These are phyloP conservation scores for Nymphaea thermarum DNA, from an alignment of 164 flowering plant species.

Conservation along the genomic window DNA sequence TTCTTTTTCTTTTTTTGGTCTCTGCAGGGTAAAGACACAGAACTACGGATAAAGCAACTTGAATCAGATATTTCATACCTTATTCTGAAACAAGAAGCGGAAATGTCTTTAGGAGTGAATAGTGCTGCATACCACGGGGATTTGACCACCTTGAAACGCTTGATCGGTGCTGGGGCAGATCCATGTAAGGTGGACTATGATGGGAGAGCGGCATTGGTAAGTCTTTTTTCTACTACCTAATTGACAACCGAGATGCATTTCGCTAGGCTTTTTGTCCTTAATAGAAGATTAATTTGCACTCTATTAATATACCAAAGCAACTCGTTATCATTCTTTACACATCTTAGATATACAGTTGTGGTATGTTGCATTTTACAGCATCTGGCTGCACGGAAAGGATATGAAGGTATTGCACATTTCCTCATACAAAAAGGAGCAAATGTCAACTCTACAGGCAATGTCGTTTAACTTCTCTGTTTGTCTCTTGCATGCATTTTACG, in stretches of 20 bases:
- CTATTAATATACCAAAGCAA: too few relatives aligned
- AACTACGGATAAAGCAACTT: slow-evolving; percentile 48
- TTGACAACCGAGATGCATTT: too few relatives aligned
- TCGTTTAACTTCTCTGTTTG: not conserved
- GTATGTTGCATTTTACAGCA: slow-evolving; percentile 30
- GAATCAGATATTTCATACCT: slow-evolving; percentile 71
- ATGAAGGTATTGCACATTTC: slow-evolving; percentile 34
- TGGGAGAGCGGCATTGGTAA: slow-evolving; percentile 91
- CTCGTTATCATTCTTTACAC: too few relatives aligned
- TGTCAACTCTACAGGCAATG: slow-evolving; percentile 33
- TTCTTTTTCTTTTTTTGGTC: not conserved
- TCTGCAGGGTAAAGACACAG: slow-evolving; percentile 61
- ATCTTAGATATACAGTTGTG: too few relatives aligned
- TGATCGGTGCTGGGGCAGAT: slow-evolving; percentile 83
- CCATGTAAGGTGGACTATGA: slow-evolving; percentile 80
- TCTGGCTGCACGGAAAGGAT: slow-evolving; percentile 70
- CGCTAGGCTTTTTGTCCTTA: too few relatives aligned
- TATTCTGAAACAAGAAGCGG: slow-evolving; percentile 76
- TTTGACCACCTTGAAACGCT: slow-evolving; percentile 50
- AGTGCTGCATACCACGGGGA: slow-evolving; percentile 85
- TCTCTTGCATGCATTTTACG: not conserved
- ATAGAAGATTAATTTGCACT: too few relatives aligned
- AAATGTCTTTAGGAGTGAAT: slow-evolving; percentile 69
- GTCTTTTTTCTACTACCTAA: too few relatives aligned
- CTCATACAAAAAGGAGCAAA: slow-evolving; percentile 43